Evolutionary conservation across 768 basidiomycete species (phyloP), one percentile per base, ranked within the genome.

Genomic region (Gymnopilus junonius): DNA sequence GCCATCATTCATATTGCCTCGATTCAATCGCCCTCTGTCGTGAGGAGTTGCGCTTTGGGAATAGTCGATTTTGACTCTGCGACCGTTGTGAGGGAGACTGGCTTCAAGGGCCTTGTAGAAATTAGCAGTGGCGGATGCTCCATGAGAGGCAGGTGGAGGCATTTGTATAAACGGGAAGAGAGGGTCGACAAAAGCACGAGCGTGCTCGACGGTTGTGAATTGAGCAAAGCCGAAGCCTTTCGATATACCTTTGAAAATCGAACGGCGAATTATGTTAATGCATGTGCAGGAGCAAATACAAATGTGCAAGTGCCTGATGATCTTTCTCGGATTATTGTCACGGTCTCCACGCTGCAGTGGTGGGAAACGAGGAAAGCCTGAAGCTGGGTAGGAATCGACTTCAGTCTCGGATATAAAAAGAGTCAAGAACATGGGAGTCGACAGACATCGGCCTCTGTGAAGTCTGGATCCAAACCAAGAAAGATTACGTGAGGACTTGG

Each of bases 191-290:
- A 98, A 99, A 12, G 91, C 88, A 58, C 91, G 88, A 20, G 97
- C 96, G 61, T 93, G 93, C 69, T 93, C 93, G 60, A 91, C 82
- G 67, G 83, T 89, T 43, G 90, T 79, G 75, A 99, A 99, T 78
- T 95, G 93, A 70, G 94, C 96, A 77, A 99, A 99, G 62, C 95
- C 97, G 74, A 98, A 98, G 72, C 94, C 92, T 79, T 97, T 97
- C 59, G 96, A 96, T 65, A 84, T 79, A 88, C 94, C 94, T 95
- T 89, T 77, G 79, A 87, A n/a, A 86, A 86, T 85, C 82, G 79
- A 87, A 87, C 64, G 78, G 80, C 82, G 81, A 83, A 80, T 77
- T 80, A 88, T 76, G 90, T 90, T 80, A 94, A 92, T 90, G 87
- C 80, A 82, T 81, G 85, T 80, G 82, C 79, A 79, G 77, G 77